phyloP scores from a whole-genome alignment of 805 yeast genomes.

The Kluyveromyces dobzhanskii region DNA sequence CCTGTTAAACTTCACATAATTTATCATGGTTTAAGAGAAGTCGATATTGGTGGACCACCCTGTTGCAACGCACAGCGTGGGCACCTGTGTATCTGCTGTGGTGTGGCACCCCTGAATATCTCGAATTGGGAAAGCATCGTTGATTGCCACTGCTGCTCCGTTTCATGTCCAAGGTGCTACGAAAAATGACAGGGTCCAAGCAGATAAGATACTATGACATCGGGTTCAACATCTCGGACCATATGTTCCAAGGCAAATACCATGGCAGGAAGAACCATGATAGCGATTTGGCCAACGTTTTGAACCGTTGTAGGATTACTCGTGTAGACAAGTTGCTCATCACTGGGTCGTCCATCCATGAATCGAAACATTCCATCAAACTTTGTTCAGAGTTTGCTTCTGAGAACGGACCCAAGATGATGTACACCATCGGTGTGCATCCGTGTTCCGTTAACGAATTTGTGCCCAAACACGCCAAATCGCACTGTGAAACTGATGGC shows the following conservation, averaged over 20 bases:
- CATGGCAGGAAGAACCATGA: slow-evolving; percentile 62
- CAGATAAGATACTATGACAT: slow-evolving; percentile 31
- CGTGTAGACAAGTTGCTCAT: slow-evolving; percentile 65
- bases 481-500: slow-evolving; percentile 21
- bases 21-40: too few species aligned
- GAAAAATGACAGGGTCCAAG: background rate
- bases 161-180: background rate
- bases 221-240: slow-evolving; percentile 78
- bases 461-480: slow-evolving; percentile 21
- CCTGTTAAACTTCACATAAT: too few species aligned
- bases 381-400: slow-evolving; percentile 33
- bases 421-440: slow-evolving; percentile 87
- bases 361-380: slow-evolving; percentile 53
- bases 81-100: too few species aligned
- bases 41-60: too few species aligned
- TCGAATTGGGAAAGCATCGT: too few species aligned
- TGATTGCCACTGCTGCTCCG: too few species aligned
- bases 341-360: slow-evolving; percentile 74
- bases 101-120: too few species aligned
- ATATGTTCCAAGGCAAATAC: slow-evolving; percentile 78
- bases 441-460: slow-evolving; percentile 77
- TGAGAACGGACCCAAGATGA: slow-evolving; percentile 24
- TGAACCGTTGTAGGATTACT: slow-evolving; percentile 55
- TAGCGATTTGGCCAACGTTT: slow-evolving; percentile 54
- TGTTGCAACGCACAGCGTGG: too few species aligned